Base-by-base conservation (phyloP, 2,329 filamentous ascomycete species). In the Teratosphaeriaceae sp. region DNA sequence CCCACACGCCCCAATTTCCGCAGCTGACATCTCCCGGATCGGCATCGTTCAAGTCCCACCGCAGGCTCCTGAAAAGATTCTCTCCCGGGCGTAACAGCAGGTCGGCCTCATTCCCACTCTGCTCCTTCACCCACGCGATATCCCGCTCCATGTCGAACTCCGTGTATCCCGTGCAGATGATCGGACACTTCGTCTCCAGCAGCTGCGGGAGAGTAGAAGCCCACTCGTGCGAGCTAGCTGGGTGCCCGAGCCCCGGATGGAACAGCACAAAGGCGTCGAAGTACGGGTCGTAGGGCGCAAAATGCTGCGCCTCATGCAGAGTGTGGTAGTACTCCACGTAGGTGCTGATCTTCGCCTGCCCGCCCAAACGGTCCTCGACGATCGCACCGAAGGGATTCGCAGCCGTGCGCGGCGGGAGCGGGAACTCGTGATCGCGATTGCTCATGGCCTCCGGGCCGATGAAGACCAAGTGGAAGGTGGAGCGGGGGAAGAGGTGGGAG, bases 321-420 rank as follows among this genome's bases (percentile, higher is more conserved):
- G 87, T 97, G 67, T 98, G 90, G 71, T 94, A 98, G 70, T 98
- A 96, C 56, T 98, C 92, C 40, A 97, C 90, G 59, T 89, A 95
- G 0, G 94, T 98, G 64, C 84, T 92, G 59, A 98, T 94, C 72
- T 98, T 98, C 79, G 97, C 81, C 53, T 84, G 83, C 43, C 84
- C 81, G 61, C 84, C 87, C 7, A 98, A 76, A 40, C 90, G 81
- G 64, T 94, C 90, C 68, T 98, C 94, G 12, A 96, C 79, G 40
- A 98, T 76, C n/a, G 86, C 87, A 31, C 92, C 92, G 55, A 89
- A 98, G 1, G 92, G 92, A 61, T 98, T 98, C 8, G 73, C 70
- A 0, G 89, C 73, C 1, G 88, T 96, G 43, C 89, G 82, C 54
- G 85, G 78, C 1, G 94, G 92, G 1, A 97, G 75, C 1, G 92